Percentiles rank a stretch among this genome's conserved stretches.
Conservation (phyloP, 441 rosid species). For the Bruguiera hainesii region DNA sequence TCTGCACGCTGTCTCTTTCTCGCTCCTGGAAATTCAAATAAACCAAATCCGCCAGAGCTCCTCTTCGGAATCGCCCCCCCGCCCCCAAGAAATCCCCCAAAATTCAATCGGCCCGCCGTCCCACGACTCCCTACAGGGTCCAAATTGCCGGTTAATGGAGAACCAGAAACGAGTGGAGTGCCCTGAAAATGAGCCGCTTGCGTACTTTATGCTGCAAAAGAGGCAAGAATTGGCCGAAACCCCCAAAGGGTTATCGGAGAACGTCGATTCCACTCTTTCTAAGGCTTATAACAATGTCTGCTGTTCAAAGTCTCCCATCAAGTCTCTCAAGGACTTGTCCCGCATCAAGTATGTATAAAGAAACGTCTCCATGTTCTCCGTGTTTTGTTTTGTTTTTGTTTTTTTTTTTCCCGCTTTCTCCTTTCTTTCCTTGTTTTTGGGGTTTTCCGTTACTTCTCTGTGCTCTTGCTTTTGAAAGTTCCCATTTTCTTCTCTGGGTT, state of each 20-base stretch:
- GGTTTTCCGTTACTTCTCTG: not conserved
- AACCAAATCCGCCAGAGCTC: too few relatives aligned
- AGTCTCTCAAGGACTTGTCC: slow-evolving; percentile 66
- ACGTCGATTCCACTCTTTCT: slow-evolving; percentile 48
- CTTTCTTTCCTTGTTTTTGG: not conserved
- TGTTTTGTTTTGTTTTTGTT: too few relatives aligned
- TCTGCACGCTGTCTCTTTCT: too few relatives aligned
- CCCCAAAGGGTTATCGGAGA: slow-evolving; percentile 75
- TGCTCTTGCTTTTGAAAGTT: too few relatives aligned
- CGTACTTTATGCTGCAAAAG: slow-evolving; percentile 51
- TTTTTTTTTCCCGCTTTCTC: not conserved
- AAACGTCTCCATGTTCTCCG: too few relatives aligned
- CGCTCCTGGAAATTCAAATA: too few relatives aligned
- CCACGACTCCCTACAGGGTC: not conserved
- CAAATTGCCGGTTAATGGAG: slow-evolving; percentile 39
- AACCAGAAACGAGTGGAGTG: slow-evolving; percentile 42
- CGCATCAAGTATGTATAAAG: slow-evolving; percentile 49
- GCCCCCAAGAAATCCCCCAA: too few relatives aligned
- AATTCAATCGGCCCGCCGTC: too few relatives aligned
- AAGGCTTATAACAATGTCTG: slow-evolving; percentile 61
- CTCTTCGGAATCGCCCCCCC: too few relatives aligned
- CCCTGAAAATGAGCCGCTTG: slow-evolving; percentile 59
- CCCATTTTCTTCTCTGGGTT: too few relatives aligned
- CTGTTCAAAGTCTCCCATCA: slow-evolving; percentile 46
- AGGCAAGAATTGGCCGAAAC: slow-evolving; percentile 57